Evolutionary conservation across 2,329 filamentous ascomycete genomes (phyloP), one percentile per base, ranked within the genome.

Genomic region (Alternaria triticimaculans): DNA sequence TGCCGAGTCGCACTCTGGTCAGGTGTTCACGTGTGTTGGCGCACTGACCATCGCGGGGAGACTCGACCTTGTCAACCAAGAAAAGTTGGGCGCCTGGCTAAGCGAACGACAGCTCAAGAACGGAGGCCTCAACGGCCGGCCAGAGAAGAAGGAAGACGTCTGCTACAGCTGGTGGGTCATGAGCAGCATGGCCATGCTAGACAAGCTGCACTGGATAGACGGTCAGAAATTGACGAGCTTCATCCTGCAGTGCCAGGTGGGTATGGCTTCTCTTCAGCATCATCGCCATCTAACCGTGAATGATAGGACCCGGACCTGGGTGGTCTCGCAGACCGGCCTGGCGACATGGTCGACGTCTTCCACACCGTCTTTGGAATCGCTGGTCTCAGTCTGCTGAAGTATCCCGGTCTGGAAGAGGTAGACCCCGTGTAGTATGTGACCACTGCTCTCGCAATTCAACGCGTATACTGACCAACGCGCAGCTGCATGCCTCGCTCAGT

Each of bases 81-180:
- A 97, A 76, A 92, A 91, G 71, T 84, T 98, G 5, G 94, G 90
- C 18, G 88, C 89, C 53, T 99, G 96, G 96, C 85, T 99, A 58
- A 97, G 94, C 80, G 96, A 99, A 81, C 88, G 96, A 66, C 96
- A 99, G 79, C 85, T 97, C 26, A 87, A 92, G 10, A 90, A 90
- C 51, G 96, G 96, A 28, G 96, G 96, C 0, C 83, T 99, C 55
- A 99, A 99, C 78, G 96, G 96, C 3, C 87, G 96, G 53, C 96
- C 96, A 0, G 96, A 98, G 82, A 99, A 99, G 84, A 83, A 92
- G 66, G 95, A 97, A 78, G 96, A 99, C 79, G 95, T 97, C 14
- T 99, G 96, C 83, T 99, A 99, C 82, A 97, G 93, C 79, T 99
- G 96, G 96, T 99, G 96, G 96, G 96, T 98, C 48, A 84, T 95